Evolutionary conservation across 768 basidiomycete genomes (phyloP).

Genomic region (Pluteus cervinus): DNA sequence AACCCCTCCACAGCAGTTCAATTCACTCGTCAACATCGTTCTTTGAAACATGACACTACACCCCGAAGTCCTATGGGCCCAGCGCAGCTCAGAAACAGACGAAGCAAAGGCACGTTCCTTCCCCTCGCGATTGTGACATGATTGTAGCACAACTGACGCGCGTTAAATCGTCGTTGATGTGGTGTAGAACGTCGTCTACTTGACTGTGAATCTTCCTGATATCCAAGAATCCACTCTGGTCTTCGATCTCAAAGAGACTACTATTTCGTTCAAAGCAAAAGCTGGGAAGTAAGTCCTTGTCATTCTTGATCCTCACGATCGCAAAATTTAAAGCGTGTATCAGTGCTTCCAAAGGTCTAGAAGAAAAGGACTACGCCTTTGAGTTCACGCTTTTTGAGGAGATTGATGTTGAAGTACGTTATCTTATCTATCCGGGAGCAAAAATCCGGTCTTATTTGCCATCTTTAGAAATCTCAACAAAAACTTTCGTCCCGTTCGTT

Average conservation of each 20-base stretch:
- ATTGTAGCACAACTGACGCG: constrained; percentile 14
- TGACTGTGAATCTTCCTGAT: constrained; percentile 82
- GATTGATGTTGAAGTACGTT: constrained; percentile 66
- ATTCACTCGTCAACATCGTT: constrained; percentile 12
- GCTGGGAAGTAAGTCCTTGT: constrained; percentile 49
- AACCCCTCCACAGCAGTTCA: constrained; percentile 6
- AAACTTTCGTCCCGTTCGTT: constrained; percentile 65
- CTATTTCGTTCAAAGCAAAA: constrained; percentile 59
- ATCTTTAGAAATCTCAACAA: constrained; percentile 48
- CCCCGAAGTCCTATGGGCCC: constrained; percentile 94
- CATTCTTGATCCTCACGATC: constrained; percentile 1
- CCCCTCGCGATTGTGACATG: constrained; percentile 6
- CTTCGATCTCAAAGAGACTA: constrained; percentile 51
- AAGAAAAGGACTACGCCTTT: constrained; percentile 68
- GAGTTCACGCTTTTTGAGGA: constrained; percentile 70
- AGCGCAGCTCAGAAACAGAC: constrained; percentile 67
- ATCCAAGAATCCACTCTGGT: constrained; percentile 53
- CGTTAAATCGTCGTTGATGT: no score
- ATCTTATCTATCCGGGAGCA: constrained; percentile 1
- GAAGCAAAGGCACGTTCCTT: constrained; percentile 55
- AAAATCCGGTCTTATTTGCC: constrained; percentile 6
- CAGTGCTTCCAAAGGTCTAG: constrained; percentile 33
- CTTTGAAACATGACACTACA: constrained; percentile 53
- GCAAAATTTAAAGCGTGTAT: constrained; percentile 9
- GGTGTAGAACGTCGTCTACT: constrained; percentile 84